phyloP scores from a whole-genome alignment of 2,329 filamentous ascomycete species.

The Diplodia intermedia region DNA sequence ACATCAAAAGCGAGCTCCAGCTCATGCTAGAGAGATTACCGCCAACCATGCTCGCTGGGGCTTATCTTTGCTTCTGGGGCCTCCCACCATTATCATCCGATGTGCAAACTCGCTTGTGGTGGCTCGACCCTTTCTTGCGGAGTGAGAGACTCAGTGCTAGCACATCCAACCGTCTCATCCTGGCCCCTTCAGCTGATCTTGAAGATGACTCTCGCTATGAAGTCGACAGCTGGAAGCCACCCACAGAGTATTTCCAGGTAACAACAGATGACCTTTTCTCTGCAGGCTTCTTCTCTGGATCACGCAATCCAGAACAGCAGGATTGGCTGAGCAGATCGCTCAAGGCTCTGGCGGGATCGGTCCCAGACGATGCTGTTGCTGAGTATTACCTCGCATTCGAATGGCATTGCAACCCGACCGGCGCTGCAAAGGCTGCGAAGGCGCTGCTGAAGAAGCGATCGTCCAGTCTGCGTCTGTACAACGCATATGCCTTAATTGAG shows the following conservation, averaged over 20 bases:
- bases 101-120: conserved; percentile 44
- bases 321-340: conserved; percentile 62
- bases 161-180: not conserved
- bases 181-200: not conserved
- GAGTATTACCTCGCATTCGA: conserved; percentile 76
- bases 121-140: conserved; percentile 62
- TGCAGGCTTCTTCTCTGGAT: not conserved
- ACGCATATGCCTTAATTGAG: conserved; percentile 79
- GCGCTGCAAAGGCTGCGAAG: conserved; percentile 74
- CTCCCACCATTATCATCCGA: conserved; percentile 57
- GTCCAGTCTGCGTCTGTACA: conserved; percentile 73
- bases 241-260: conserved; percentile 7
- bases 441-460: conserved; percentile 72
- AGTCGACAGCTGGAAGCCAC: not conserved
- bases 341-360: conserved; percentile 60
- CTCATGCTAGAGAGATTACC: conserved; percentile 47
- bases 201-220: not conserved
- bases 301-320: conserved; percentile 43
- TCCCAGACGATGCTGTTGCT: conserved; percentile 60
- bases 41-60: conserved; percentile 65
- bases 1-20: conserved; percentile 71
- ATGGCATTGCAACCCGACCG: conserved; percentile 60
- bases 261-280: conserved; percentile 34
- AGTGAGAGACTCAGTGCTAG: conserved; percentile 41
- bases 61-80: conserved; percentile 61